Percentiles rank a stretch among this genome's conserved stretches.
Conservation (phyloP, 331 rosid species). For the Phaseolus coccineus region DNA sequence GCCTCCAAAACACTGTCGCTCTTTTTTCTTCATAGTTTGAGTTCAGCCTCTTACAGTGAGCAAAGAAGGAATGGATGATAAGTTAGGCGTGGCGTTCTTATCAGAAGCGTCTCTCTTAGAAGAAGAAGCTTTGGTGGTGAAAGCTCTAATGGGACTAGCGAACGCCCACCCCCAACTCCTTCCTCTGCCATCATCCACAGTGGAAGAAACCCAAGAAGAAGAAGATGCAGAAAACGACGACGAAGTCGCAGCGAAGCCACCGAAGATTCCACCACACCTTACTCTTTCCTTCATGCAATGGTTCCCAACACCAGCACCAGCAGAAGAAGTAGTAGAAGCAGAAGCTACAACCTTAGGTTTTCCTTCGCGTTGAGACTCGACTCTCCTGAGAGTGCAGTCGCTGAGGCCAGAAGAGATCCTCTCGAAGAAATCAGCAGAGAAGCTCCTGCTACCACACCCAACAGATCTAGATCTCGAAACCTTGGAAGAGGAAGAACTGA, state of each 20-base stretch:
- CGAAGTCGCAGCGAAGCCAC: conserved; percentile 74
- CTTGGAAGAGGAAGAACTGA: conserved; percentile 51
- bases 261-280: conserved; percentile 80
- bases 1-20: neutral
- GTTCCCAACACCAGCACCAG: neutral
- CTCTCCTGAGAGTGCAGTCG: conserved; percentile 86
- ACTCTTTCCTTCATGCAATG: conserved; percentile 69
- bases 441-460: conserved; percentile 95
- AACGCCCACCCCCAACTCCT: conserved; percentile 91
- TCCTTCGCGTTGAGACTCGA: conserved; percentile 87
- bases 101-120: conserved; percentile 66
- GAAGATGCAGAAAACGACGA: conserved; percentile 66
- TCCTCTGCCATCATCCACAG: conserved; percentile 58
- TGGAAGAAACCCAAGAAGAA: conserved; percentile 70
- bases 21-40: neutral
- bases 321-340: neutral
- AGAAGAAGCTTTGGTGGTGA: conserved; percentile 50
- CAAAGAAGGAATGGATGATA: conserved; percentile 78
- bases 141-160: conserved; percentile 95
- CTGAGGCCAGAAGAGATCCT: conserved; percentile 92
- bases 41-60: conserved; percentile 55
- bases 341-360: conserved; percentile 46
- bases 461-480: conserved; percentile 96
- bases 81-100: conserved; percentile 64
- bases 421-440: conserved; percentile 91